A percentile compares a stretch with the other conserved stretches of the same genome.
These are phyloP conservation scores for Phytophthora litchii DNA, from an alignment of 352 stramenopile species.

Conservation along the genomic window DNA sequence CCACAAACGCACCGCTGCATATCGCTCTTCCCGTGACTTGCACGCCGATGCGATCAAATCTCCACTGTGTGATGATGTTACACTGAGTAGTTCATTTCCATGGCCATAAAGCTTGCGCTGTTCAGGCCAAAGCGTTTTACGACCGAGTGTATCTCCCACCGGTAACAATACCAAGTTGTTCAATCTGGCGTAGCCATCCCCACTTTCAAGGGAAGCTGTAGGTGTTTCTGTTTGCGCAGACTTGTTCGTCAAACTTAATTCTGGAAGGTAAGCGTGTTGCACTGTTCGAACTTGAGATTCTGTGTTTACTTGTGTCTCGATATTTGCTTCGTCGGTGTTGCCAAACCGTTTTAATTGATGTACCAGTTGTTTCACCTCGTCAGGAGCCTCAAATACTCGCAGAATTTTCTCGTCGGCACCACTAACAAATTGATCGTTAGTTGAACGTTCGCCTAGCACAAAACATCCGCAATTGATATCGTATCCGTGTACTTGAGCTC, in stretches of 20 bases:
- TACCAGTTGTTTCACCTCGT: slow-evolving; percentile 48
- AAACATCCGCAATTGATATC: slow-evolving; percentile 82
- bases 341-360: slow-evolving; percentile 20
- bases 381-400: slow-evolving; percentile 73
- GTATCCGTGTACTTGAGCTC: slow-evolving; percentile 82
- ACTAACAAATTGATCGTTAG: slow-evolving; percentile 68
- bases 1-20: slow-evolving; percentile 71
- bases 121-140: slow-evolving; percentile 80
- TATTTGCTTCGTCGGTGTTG: background rate
- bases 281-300: slow-evolving; percentile 17
- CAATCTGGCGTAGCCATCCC: slow-evolving; percentile 36
- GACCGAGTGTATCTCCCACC: slow-evolving; percentile 64
- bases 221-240: slow-evolving; percentile 13
- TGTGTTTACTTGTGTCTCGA: background rate
- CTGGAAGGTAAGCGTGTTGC: slow-evolving; percentile 69
- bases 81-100: slow-evolving; percentile 78
- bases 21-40: slow-evolving; percentile 76
- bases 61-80: slow-evolving; percentile 56
- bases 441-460: slow-evolving; percentile 14
- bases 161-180: slow-evolving; percentile 36
- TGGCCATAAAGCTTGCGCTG: slow-evolving; percentile 81
- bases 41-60: slow-evolving; percentile 70
- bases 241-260: slow-evolving; percentile 85
- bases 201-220: slow-evolving; percentile 9
- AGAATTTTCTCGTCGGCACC: slow-evolving; percentile 87